Evolutionary conservation across 345 rosid species (phyloP), one percentile per base, ranked within the genome.

Genomic region (Aurinia saxatilis): DNA sequence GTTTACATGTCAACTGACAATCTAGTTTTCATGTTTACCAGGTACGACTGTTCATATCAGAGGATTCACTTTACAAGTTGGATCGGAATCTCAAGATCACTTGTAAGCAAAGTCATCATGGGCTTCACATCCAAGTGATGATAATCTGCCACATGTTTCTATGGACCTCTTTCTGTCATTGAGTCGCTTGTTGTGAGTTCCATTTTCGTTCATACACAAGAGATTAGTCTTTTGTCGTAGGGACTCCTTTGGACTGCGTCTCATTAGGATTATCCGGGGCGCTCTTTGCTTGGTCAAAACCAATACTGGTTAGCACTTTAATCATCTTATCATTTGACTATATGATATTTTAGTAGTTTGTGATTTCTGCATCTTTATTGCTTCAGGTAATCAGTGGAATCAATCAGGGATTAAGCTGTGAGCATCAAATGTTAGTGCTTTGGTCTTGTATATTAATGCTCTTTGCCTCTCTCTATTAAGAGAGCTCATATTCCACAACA

Each of bases 181-280:
- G 82, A 77, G 10, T 57, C 47, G 2, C 95, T n/a, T n/a, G n/a
- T n/a, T n/a, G n/a, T n/a, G n/a, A n/a, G n/a, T n/a, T n/a, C n/a
- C n/a, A n/a, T n/a, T n/a, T n/a, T n/a, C n/a, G n/a, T n/a, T n/a
- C n/a, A n/a, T n/a, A n/a, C n/a, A n/a, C n/a, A n/a, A n/a, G n/a
- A n/a, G n/a, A n/a, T n/a, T n/a, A n/a, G n/a, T n/a, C n/a, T 15
- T 62, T 56, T 45, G 33, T 52, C 75, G 63, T 84, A 95, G 99
- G 99, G 53, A 95, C 99, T 76, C 85, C 99, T n/a, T 96, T 74
- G 65, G 99, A 95, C 75, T 95, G 99, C 72, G 92, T 95, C 60
- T 90, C 99, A 3, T 73, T 95, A 68, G 96, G 97, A 30, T 77
- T 95, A 75, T 95, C 99, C 7, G 97, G 95, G 47, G 95, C 95